phyloP scores from a whole-genome alignment of 129 eudicot genomes.

The Helianthus tuberosus region DNA sequence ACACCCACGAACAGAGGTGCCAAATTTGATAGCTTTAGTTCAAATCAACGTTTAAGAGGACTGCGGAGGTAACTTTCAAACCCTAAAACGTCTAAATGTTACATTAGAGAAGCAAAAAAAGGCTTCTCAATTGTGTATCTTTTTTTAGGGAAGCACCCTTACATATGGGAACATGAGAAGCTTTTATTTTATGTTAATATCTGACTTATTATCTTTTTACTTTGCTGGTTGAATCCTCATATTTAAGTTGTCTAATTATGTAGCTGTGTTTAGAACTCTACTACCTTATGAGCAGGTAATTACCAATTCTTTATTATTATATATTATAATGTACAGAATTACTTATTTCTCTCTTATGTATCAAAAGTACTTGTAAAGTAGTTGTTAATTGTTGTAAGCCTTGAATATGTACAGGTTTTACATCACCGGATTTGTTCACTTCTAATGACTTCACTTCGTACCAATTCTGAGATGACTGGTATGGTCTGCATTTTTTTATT shows the following conservation, averaged over 20 bases:
- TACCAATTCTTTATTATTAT: background rate
- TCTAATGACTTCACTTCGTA: conserved; percentile 97
- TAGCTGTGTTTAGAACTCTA: conserved; percentile 82
- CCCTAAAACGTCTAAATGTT: too few relatives aligned
- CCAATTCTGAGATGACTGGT: conserved; percentile 79
- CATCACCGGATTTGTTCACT: conserved; percentile 96
- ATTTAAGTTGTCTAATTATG: conserved; percentile 86
- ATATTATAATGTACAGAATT: background rate
- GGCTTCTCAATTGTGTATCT: too few relatives aligned
- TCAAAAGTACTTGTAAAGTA: conserved; percentile 7
- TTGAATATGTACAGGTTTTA: conserved; percentile 66
- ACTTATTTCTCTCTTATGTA: background rate
- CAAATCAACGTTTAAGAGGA: too few relatives aligned
- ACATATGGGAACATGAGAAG: too few relatives aligned
- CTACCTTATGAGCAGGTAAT: conserved; percentile 91
- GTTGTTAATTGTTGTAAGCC: conserved; percentile 17
- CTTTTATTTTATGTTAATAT: too few relatives aligned
- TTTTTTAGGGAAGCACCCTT: too few relatives aligned
- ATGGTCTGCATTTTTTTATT: conserved; percentile 23
- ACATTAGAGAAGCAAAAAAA: too few relatives aligned
- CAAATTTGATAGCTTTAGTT: too few relatives aligned
- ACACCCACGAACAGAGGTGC: too few relatives aligned
- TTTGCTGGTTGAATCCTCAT: conserved; percentile 61
- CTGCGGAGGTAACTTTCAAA: too few relatives aligned
- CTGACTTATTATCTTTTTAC: too few relatives aligned